These are phyloP conservation scores for Epichloe baconii DNA, from an alignment of 2,329 filamentous ascomycete genomes.

Conservation along the genomic window DNA sequence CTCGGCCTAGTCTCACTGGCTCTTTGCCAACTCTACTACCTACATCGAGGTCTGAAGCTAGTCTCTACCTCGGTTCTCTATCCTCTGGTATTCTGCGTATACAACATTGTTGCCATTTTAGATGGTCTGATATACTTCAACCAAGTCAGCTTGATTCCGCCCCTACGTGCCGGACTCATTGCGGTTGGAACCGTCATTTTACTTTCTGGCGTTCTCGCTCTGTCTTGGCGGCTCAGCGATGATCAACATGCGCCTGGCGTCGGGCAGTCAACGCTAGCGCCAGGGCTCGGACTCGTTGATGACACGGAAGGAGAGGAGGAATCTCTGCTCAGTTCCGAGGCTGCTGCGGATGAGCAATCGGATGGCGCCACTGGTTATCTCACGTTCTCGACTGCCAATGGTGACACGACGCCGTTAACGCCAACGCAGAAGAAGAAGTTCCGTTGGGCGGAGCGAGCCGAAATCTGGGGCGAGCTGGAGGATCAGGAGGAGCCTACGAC, in stretches of 20 bases:
- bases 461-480: conserved; percentile 82
- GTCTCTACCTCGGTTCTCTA: conserved; percentile 94
- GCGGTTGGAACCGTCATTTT: conserved; percentile 77
- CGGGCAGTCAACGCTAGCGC: conserved; percentile 58
- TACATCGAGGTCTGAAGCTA: conserved; percentile 85
- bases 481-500: conserved; percentile 46
- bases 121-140: conserved; percentile 96
- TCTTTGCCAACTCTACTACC: conserved; percentile 83
- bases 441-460: conserved; percentile 53
- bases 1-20: conserved; percentile 69
- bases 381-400: conserved; percentile 31
- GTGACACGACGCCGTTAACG: conserved; percentile 20
- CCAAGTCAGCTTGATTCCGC: conserved; percentile 68
- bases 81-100: conserved; percentile 94
- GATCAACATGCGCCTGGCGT: conserved; percentile 50
- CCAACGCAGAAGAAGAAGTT: conserved; percentile 31
- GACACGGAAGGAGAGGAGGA: conserved; percentile 50
- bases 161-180: conserved; percentile 67
- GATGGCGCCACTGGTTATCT: conserved; percentile 28
- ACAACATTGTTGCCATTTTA: conserved; percentile 96
- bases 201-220: conserved; percentile 72
- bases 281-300: conserved; percentile 71
- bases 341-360: conserved; percentile 29
- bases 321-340: conserved; percentile 36
- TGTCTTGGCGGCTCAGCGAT: conserved; percentile 87